Percentiles rank a stretch among this genome's conserved stretches.
Evolutionary conservation across 345 rosid genomes (phyloP).

Genomic region (Acer saccharum): DNA sequence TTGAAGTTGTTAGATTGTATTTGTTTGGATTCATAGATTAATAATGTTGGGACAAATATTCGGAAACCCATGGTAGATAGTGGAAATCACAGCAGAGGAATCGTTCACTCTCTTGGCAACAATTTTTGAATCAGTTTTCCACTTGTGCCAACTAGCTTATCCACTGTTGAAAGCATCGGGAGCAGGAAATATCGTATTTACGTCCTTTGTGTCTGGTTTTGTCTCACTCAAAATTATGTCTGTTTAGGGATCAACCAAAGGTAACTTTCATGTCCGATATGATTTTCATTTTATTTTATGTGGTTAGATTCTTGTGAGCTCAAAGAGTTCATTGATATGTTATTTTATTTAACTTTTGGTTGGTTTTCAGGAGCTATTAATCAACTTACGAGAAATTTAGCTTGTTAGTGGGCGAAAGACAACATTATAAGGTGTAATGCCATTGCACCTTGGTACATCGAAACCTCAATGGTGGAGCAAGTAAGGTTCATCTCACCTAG

Average conservation of each 20-base stretch:
- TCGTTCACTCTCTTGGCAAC: constrained; percentile 59
- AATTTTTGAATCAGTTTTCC: constrained; percentile 76
- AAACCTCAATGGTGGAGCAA: constrained; percentile 78
- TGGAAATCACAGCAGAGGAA: constrained; percentile 56
- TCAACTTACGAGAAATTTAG: constrained; percentile 70
- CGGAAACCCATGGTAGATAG: constrained; percentile 69
- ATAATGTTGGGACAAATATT: constrained; percentile 76
- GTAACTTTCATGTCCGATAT: constrained; percentile 24
- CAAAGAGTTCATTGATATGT: background rate
- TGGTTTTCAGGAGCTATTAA: constrained; percentile 65
- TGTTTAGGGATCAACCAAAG: constrained; percentile 76
- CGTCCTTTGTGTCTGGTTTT: constrained; percentile 74
- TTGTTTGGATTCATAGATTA: constrained; percentile 42
- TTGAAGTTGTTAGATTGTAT: background rate
- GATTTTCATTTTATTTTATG: background rate
- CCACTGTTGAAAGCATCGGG: constrained; percentile 65
- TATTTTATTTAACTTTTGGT: constrained; percentile 4
- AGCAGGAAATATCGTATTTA: constrained; percentile 61
- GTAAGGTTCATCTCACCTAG: constrained; percentile 37
- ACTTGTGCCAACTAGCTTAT: constrained; percentile 71
- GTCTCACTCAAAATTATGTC: constrained; percentile 75
- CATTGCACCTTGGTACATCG: constrained; percentile 89
- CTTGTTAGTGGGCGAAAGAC: constrained; percentile 89
- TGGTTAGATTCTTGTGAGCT: background rate
- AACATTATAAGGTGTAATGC: constrained; percentile 71